Base-by-base conservation (phyloP, 2,329 filamentous ascomycete genomes). In the Phyllosticta citriasiana region DNA sequence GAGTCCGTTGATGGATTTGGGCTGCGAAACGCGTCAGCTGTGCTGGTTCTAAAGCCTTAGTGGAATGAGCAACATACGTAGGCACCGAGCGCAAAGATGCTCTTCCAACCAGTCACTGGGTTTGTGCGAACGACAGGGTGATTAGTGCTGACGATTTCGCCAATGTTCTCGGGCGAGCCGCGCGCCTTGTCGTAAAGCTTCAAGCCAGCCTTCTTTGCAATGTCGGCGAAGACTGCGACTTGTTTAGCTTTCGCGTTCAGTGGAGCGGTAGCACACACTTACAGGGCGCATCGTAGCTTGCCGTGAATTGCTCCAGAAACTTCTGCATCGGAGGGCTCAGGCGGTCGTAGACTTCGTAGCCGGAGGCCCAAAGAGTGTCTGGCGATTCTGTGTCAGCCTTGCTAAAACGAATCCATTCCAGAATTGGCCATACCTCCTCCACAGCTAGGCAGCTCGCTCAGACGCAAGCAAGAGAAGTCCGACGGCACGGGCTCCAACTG, bases 61-160 rank as follows among this genome's bases (percentile, higher is more conserved):
- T 35, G 51, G 51, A 2, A 16, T 12, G 65, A 57, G 52, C 69
- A 19, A 40, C 55, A 14, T 56, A 56, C 55, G 22, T 47, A 57
- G 35, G 55, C 70, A 0, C 78, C 78, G 12, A 80, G 70, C 2
- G 72, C 75, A 59, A 75, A 84, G 9, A 84, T 71, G 33, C 70
- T 62, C 71, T 84, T 85, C 83, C 84, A 86, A 0, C 83, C 83
- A 0, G 84, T 86, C 0, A 86, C 83, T 0, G 84, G 84, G 64
- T 86, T 85, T 0, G 83, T 86, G 10, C 83, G 77, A 6, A 85
- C 75, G 0, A 85, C 77, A 0, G 82, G 82, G 64, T 85, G 83
- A 0, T 77, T 70, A 0, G 82, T 78, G 19, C 71, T 72, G 14
- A 85, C 68, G 1, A 78, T 73, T 1, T 68, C 68, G 6, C 83